A percentile compares a stretch with the other conserved stretches of the same genome.
phyloP scores from a whole-genome alignment of 371 early-diverging fungal species.

The Syncephalastrum monosporum region DNA sequence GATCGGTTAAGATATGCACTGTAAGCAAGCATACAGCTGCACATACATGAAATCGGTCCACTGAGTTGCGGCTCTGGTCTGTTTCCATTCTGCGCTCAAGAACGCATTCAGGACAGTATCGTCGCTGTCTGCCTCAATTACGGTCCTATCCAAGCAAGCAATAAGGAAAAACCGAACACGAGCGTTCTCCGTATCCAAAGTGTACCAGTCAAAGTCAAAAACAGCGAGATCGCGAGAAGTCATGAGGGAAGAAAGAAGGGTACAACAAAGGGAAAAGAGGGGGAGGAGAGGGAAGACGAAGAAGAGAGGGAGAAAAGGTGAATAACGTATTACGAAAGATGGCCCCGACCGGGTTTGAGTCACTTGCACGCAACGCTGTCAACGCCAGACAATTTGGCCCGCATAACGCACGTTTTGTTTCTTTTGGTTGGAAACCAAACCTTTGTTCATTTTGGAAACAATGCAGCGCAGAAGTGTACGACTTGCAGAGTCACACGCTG shows the following conservation, averaged over 20 bases:
- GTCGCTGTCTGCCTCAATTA: slow-evolving; percentile 76
- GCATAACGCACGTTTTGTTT: too few relatives aligned
- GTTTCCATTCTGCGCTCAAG: slow-evolving; percentile 34
- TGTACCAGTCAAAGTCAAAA: slow-evolving; percentile 77
- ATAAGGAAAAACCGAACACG: background rate
- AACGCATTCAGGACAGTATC: slow-evolving; percentile 55
- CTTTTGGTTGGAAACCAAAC: background rate
- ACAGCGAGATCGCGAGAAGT: slow-evolving; percentile 43
- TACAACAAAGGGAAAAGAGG: slow-evolving; percentile 1
- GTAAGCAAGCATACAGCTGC: background rate
- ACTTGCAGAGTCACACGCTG: too few relatives aligned
- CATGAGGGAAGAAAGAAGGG: slow-evolving; percentile 5
- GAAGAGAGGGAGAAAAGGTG: background rate
- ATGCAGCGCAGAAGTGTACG: slow-evolving; percentile 54
- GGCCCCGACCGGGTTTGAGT: too few relatives aligned
- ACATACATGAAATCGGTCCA: slow-evolving; percentile 76
- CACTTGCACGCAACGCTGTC: too few relatives aligned
- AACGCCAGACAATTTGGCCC: too few relatives aligned
- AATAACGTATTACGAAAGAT: too few relatives aligned
- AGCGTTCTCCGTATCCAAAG: background rate
- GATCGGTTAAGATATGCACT: background rate
- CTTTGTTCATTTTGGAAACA: slow-evolving; percentile 43
- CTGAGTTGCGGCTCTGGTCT: slow-evolving; percentile 36
- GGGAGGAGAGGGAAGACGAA: background rate
- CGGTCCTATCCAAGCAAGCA: slow-evolving; percentile 43